Conservation (phyloP, 169 alveolate genomes). For the Cryptosporidium viatorum region DNA sequence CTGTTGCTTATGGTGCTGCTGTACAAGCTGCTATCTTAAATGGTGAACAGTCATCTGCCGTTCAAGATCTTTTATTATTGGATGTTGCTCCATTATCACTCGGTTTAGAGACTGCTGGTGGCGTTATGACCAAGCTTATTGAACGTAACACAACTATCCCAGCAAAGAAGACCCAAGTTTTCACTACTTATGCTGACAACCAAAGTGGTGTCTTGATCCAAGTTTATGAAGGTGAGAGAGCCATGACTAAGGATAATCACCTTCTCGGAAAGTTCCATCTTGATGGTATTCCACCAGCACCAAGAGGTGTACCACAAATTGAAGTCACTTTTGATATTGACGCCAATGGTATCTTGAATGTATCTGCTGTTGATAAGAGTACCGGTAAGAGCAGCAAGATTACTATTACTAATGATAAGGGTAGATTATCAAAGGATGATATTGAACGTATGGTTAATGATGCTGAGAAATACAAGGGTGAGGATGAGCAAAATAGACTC, state of each 20-base stretch:
- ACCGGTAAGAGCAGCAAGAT: constrained; percentile 94
- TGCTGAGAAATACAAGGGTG: constrained; percentile 94
- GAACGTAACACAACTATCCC: constrained; percentile 95
- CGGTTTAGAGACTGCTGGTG: constrained; percentile 97
- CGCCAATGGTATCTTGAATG: constrained; percentile 94
- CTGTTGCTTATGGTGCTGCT: constrained; percentile 97
- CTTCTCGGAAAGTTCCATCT: constrained; percentile 95
- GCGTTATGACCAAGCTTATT: constrained; percentile 95
- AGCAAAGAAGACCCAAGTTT: constrained; percentile 93
- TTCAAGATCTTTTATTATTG: constrained; percentile 90
- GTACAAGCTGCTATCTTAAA: constrained; percentile 94
- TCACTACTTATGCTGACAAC: constrained; percentile 95
- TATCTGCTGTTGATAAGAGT: constrained; percentile 95
- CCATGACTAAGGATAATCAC: constrained; percentile 96
- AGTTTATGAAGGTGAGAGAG: constrained; percentile 96
- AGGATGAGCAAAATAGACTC: constrained; percentile 90
- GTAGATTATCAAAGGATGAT: constrained; percentile 93
- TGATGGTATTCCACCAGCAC: constrained; percentile 95
- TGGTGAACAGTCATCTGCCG: constrained; percentile 94
- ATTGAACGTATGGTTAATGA: constrained; percentile 95
- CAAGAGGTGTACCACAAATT: constrained; percentile 95
- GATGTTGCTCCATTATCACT: constrained; percentile 95
- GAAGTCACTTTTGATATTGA: constrained; percentile 97
- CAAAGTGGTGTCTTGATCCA: constrained; percentile 94
- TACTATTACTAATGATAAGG: constrained; percentile 95